phyloP scores from a whole-genome alignment of 768 basidiomycete species.

The Pleurotus pulmonarius region DNA sequence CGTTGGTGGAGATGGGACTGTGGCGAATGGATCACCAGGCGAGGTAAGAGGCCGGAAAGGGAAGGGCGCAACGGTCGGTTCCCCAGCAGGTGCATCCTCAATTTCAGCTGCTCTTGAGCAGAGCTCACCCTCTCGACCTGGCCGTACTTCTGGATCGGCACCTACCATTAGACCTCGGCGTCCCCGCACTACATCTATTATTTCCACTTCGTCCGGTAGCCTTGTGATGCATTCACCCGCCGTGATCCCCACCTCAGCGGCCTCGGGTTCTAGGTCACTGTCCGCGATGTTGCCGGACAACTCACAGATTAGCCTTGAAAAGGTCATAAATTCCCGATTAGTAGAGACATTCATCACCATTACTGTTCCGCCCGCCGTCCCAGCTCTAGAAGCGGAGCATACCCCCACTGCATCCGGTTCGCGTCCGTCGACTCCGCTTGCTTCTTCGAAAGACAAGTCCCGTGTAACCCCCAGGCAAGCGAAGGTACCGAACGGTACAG shows the following conservation, averaged over 20 bases:
- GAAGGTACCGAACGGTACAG: neutral
- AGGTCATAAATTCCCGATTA: slow-evolving; percentile 64
- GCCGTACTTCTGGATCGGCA: slow-evolving; percentile 13
- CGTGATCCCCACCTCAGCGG: slow-evolving; percentile 11
- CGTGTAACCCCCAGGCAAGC: neutral
- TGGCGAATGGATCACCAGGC: slow-evolving; percentile 10
- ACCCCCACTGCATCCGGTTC: slow-evolving; percentile 11
- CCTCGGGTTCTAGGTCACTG: slow-evolving; percentile 16
- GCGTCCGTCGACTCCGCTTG: slow-evolving; percentile 12
- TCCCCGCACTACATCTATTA: slow-evolving; percentile 48
- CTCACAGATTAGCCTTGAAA: slow-evolving; percentile 68
- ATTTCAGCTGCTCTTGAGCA: slow-evolving; percentile 11
- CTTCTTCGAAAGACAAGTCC: slow-evolving; percentile 1
- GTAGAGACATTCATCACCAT: slow-evolving; percentile 76
- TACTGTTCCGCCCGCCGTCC: slow-evolving; percentile 25
- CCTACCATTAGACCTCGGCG: slow-evolving; percentile 35
- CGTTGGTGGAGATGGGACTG: slow-evolving; percentile 28
- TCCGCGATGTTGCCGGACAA: slow-evolving; percentile 47
- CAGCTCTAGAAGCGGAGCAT: neutral
- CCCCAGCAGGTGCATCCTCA: slow-evolving; percentile 16
- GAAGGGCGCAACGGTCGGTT: slow-evolving; percentile 43
- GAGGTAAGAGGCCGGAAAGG: slow-evolving; percentile 37
- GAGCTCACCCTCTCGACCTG: slow-evolving; percentile 10
- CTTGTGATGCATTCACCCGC: neutral
- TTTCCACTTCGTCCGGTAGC: slow-evolving; percentile 33